These are phyloP conservation scores for Ochetophila trinervis DNA, from an alignment of 306 rosid genomes.

Conservation along the genomic window DNA sequence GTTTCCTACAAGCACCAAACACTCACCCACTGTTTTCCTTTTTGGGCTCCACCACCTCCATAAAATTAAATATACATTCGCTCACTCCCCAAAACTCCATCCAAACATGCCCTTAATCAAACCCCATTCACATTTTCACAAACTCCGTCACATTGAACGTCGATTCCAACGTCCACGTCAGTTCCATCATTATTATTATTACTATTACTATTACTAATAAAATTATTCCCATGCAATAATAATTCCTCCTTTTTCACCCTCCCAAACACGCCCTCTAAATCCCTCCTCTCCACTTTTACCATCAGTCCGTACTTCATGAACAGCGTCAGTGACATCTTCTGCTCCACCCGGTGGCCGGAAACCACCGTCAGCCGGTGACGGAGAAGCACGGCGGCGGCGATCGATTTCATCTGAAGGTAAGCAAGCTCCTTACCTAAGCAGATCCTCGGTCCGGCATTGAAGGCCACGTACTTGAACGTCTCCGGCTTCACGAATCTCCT, in stretches of 20 bases:
- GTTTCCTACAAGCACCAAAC: not conserved
- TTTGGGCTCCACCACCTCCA: constrained; percentile 5
- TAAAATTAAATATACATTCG: constrained; percentile 9
- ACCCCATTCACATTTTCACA: constrained; percentile 1
- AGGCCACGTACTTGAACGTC: constrained; percentile 74
- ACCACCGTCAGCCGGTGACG: constrained; percentile 65
- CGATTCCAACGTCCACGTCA: constrained; percentile 11
- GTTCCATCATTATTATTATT: not conserved
- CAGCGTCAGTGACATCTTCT: constrained; percentile 83
- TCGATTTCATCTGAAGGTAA: constrained; percentile 83
- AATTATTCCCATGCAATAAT: constrained; percentile 19
- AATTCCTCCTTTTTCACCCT: constrained; percentile 33
- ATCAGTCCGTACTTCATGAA: constrained; percentile 87
- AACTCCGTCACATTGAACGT: constrained; percentile 16
- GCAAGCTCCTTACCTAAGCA: constrained; percentile 92
- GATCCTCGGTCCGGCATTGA: constrained; percentile 95
- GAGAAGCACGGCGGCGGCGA: constrained; percentile 71
- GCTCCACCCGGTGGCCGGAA: constrained; percentile 75
- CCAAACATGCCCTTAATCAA: not conserved
- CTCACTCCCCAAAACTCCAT: not conserved
- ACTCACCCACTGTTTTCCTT: not conserved
- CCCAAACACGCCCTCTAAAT: constrained; percentile 44
- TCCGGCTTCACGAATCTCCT: constrained; percentile 55
- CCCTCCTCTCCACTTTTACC: constrained; percentile 63
- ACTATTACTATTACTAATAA: too few species aligned